Evolutionary conservation across 148 eudicot genomes (phyloP).

Genomic region (Vaccinium macrocarpon): DNA sequence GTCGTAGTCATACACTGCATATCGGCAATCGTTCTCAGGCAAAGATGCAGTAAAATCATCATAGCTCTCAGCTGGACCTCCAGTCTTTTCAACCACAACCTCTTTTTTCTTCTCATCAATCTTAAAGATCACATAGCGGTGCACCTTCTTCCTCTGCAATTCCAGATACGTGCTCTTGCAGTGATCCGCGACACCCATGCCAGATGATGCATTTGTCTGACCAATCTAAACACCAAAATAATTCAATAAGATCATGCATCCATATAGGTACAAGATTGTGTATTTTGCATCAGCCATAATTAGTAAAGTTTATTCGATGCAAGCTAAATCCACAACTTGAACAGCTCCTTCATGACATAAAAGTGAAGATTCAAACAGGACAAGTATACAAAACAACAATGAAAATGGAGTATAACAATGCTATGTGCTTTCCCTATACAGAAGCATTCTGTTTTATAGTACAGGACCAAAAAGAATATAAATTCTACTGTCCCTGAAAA

Average conservation of each 20-base stretch:
- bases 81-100: conserved; percentile 77
- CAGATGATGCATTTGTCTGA: conserved; percentile 65
- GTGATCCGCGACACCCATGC: conserved; percentile 67
- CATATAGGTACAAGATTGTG: neutral
- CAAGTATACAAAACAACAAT: neutral
- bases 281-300: neutral
- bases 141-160: conserved; percentile 64
- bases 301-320: neutral
- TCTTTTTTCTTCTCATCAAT: conserved; percentile 77
- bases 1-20: conserved; percentile 70
- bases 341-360: neutral
- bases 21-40: conserved; percentile 80
- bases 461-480: neutral
- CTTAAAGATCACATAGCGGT: conserved; percentile 71
- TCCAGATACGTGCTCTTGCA: conserved; percentile 60
- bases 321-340: neutral
- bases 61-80: conserved; percentile 62
- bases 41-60: conserved; percentile 71
- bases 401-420: neutral
- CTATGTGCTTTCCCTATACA: neutral
- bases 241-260: neutral
- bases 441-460: neutral
- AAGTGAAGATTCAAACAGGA: neutral
- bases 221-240: conserved; percentile 1
- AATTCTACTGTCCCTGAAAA: neutral